Evolutionary conservation across 169 alveolate species (phyloP).

Genomic region (Eimeria tenella): DNA sequence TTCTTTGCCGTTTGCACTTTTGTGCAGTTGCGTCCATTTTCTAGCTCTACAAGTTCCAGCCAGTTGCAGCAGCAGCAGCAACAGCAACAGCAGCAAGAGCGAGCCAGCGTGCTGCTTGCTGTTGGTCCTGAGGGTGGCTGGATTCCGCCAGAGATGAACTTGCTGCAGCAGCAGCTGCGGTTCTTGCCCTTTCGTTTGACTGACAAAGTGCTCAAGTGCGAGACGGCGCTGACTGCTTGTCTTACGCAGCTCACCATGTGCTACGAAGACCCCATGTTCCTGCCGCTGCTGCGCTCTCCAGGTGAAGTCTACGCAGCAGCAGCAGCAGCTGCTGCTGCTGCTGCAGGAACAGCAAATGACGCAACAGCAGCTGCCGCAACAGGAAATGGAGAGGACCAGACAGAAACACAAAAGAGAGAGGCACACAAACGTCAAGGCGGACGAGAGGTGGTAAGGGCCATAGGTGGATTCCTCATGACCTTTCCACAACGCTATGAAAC

Average conservation of each 20-base stretch:
- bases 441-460: not conserved
- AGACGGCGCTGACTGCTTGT: constrained; percentile 66
- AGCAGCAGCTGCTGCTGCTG: constrained; percentile 10
- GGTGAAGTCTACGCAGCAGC: constrained; percentile 32
- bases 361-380: not conserved
- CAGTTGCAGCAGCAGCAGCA: constrained; percentile 32
- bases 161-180: constrained; percentile 66
- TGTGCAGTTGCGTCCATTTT: constrained; percentile 35
- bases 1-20: not conserved
- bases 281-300: constrained; percentile 37
- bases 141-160: constrained; percentile 54
- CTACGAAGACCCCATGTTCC: constrained; percentile 50
- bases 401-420: not conserved
- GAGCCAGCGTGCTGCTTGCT: constrained; percentile 68
- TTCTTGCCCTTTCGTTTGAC: constrained; percentile 53
- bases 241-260: constrained; percentile 57
- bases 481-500: constrained; percentile 39
- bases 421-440: constrained; percentile 10
- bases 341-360: not conserved
- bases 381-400: not conserved
- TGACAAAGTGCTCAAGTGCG: constrained; percentile 70
- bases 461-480: constrained; percentile 26
- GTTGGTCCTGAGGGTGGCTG: constrained; percentile 80
- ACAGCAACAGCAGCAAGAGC: constrained; percentile 15
- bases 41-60: not conserved